Base-by-base conservation (phyloP, 495 filamentous ascomycete genomes). In the Schizothecium vesticola region DNA sequence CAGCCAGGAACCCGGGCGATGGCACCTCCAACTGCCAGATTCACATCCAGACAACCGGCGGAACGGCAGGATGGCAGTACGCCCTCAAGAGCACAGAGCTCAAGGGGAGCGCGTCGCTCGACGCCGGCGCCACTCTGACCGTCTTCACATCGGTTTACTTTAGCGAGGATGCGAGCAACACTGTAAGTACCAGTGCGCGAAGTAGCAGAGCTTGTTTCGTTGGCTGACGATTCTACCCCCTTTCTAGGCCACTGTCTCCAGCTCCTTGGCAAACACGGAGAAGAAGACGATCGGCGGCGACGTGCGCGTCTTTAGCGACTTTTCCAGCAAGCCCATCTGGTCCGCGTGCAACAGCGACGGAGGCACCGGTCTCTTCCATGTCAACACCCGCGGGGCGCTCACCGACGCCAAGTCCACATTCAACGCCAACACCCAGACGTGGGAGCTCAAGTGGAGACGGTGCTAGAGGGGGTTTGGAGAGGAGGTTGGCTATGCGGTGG, bases 331-430 rank as follows among this genome's bases (percentile, higher is more conserved):
- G 31, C 71, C 74, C 55, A 77, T 76, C 28, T 83, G 77, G 77
- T 81, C 79, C 31, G 72, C 73, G 8, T 83, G 80, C 76, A 75
- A 73, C n/a, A 43, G 63, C 65, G 61, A 67, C 36, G 79, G 80
- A 22, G 72, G 70, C 68, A 73, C 77, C 56, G 80, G 80, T 19
- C 77, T 83, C 66, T 69, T 83, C 56, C 80, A 82, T 66, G 72
- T 83, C 75, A 83, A 83, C 72, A 82, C 81, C 75, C 77, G 80
- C 66, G 77, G 76, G 62, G 78, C 73, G 7, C 76, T 82, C 9
- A 68, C 56, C 62, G 73, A 73, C 33, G 64, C 73, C 68, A 77
- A 75, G 69, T 77, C 72, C 0, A 76, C 74, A 61, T 83, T 82
- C 63, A 79, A 79, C 72, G 80, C 78, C 56, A 63, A 72, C 60